Conservation (phyloP, 129 eudicot species). For the Artemisia argyi region DNA sequence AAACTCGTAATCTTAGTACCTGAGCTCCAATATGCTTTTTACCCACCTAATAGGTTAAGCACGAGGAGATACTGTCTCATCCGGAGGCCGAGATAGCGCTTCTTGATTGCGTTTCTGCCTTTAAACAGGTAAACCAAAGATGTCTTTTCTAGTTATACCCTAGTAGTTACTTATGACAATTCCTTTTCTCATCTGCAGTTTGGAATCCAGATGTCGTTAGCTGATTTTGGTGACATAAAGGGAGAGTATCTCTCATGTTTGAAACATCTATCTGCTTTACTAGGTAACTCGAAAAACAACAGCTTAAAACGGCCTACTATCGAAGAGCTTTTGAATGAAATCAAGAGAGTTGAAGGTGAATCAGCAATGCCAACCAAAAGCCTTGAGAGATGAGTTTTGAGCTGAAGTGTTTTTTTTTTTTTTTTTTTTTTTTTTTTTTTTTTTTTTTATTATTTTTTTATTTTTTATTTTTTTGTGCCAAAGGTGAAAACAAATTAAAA, state of each 20-base stretch:
- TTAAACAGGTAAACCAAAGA: conserved; percentile 51
- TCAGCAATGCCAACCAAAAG: conserved; percentile 32
- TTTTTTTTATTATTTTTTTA: no score
- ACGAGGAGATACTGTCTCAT: conserved; percentile 22
- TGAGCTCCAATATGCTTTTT: neutral
- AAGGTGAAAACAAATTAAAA: no score
- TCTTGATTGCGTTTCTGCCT: conserved; percentile 67
- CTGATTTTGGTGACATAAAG: conserved; percentile 48
- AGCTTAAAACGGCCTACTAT: conserved; percentile 28
- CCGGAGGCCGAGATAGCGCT: conserved; percentile 53
- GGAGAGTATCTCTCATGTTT: conserved; percentile 72
- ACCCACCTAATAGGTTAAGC: neutral
- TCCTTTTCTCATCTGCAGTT: conserved; percentile 44
- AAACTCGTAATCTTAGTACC: neutral
- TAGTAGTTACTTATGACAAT: conserved; percentile 5
- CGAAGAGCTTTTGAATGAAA: conserved; percentile 56
- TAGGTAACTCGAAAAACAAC: conserved; percentile 7
- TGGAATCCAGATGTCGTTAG: conserved; percentile 32
- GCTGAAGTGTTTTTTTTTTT: no score
- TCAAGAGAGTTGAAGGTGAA: conserved; percentile 51
- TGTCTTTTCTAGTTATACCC: neutral
- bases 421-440: no score
- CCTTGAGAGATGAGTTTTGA: conserved; percentile 7
- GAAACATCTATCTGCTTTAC: conserved; percentile 41
- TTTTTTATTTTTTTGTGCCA: no score